phyloP scores from a whole-genome alignment of 371 early-diverging fungal genomes.

The Mortierella sp. region DNA sequence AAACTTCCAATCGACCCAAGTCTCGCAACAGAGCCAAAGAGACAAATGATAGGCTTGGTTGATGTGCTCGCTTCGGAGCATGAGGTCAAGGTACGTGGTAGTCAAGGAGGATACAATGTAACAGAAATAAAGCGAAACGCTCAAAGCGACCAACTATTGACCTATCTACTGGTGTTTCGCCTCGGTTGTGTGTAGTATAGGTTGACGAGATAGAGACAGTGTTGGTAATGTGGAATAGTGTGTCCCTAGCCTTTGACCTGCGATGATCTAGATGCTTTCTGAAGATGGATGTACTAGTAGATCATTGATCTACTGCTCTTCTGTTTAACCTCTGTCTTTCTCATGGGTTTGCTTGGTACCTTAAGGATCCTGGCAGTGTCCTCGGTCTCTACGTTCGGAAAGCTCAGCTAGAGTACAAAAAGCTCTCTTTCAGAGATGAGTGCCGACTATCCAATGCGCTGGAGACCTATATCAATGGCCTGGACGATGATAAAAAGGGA shows the following conservation, averaged over 20 bases:
- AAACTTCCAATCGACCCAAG: constrained; percentile 20
- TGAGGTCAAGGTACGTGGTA: constrained; percentile 7
- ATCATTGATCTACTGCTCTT: not conserved
- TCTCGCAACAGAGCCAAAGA: not conserved
- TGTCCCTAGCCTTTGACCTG: not conserved
- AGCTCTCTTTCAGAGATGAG: constrained; percentile 41
- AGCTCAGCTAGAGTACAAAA: constrained; percentile 47
- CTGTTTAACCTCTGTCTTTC: not conserved
- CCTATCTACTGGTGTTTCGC: not conserved
- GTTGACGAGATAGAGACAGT: too few relatives aligned
- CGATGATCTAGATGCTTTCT: not conserved
- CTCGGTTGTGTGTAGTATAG: not conserved
- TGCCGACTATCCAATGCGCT: constrained; percentile 42
- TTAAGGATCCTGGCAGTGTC: constrained; percentile 41
- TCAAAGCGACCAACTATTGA: not conserved
- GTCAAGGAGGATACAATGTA: not conserved
- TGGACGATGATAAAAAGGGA: not conserved
- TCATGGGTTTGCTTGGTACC: not conserved
- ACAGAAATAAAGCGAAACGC: not conserved
- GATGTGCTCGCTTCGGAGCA: constrained; percentile 12
- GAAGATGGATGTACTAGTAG: not conserved
- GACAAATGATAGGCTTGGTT: constrained; percentile 20
- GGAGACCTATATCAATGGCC: constrained; percentile 23
- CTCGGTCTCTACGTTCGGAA: constrained; percentile 54
- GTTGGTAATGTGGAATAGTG: too few relatives aligned